Conservation (phyloP, 768 basidiomycete genomes). For the Russula ochroleuca region DNA sequence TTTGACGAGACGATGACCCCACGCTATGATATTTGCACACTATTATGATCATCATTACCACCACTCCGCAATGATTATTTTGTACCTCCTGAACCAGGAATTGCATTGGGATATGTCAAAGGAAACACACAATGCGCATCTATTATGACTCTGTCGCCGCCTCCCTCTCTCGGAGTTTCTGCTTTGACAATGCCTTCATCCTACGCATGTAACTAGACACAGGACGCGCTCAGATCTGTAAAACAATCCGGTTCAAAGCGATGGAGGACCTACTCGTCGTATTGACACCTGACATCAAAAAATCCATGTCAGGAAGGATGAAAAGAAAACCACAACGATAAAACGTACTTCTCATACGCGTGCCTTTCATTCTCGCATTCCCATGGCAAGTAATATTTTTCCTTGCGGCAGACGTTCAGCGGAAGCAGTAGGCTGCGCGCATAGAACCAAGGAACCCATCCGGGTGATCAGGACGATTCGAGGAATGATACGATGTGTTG, state of each 20-base stretch:
- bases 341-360: constrained; percentile 74
- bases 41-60: not conserved
- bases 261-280: constrained; percentile 64
- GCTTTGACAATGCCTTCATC: constrained; percentile 79
- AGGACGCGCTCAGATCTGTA: constrained; percentile 6
- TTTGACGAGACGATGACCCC: constrained; percentile 27
- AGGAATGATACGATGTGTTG: not conserved
- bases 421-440: constrained; percentile 71
- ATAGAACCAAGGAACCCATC: not conserved
- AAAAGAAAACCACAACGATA: not conserved
- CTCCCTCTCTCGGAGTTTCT: constrained; percentile 49
- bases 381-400: constrained; percentile 79
- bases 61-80: constrained; percentile 16
- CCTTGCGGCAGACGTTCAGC: constrained; percentile 78
- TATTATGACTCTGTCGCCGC: constrained; percentile 34
- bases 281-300: constrained; percentile 67
- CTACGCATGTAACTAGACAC: constrained; percentile 70
- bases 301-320: not conserved
- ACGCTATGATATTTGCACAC: not conserved
- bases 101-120: constrained; percentile 3
- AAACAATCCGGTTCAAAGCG: constrained; percentile 8
- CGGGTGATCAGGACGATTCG: not conserved
- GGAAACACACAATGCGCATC: not conserved
- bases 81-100: not conserved
- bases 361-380: constrained; percentile 88